Conservation (phyloP, 1,284 basidiomycete genomes). For the Chiua sp. region DNA sequence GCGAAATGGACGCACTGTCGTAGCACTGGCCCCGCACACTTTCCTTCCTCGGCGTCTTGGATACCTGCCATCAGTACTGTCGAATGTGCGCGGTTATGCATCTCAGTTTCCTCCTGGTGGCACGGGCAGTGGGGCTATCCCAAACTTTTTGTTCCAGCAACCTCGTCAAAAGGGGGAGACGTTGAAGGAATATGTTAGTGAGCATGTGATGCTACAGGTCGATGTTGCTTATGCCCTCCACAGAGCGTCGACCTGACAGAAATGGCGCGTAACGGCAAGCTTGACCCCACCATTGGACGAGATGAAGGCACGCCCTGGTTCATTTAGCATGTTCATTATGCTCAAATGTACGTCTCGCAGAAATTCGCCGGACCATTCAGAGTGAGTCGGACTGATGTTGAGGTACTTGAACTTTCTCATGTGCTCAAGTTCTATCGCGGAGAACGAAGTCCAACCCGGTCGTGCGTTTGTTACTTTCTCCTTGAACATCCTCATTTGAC, state of each 20-base stretch:
- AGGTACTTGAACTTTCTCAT: neutral
- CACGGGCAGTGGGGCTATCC: constrained; percentile 47
- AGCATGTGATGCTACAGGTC: neutral
- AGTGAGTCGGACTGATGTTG: constrained; percentile 52
- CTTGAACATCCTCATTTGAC: neutral
- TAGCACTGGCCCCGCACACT: constrained; percentile 2
- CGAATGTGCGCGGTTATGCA: constrained; percentile 27
- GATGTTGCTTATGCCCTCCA: neutral
- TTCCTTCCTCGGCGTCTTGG: neutral
- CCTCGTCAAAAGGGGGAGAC: constrained; percentile 79
- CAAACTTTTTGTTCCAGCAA: constrained; percentile 61
- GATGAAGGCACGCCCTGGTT: constrained; percentile 66
- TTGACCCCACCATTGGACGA: constrained; percentile 90
- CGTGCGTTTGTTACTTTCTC: constrained; percentile 44
- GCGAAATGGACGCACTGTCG: constrained; percentile 21
- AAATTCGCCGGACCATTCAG: constrained; percentile 91
- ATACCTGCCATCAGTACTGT: neutral
- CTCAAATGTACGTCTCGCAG: constrained; percentile 43
- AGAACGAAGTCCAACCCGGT: constrained; percentile 92
- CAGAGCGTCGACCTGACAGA: constrained; percentile 87
- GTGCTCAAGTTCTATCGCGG: constrained; percentile 66
- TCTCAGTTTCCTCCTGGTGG: constrained; percentile 42
- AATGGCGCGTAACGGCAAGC: constrained; percentile 81
- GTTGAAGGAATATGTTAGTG: constrained; percentile 80
- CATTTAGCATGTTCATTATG: neutral